A percentile compares a stretch with the other conserved stretches of the same genome.
Evolutionary conservation across 768 basidiomycete genomes (phyloP).

Genomic region (Daedaleopsis sinensis): DNA sequence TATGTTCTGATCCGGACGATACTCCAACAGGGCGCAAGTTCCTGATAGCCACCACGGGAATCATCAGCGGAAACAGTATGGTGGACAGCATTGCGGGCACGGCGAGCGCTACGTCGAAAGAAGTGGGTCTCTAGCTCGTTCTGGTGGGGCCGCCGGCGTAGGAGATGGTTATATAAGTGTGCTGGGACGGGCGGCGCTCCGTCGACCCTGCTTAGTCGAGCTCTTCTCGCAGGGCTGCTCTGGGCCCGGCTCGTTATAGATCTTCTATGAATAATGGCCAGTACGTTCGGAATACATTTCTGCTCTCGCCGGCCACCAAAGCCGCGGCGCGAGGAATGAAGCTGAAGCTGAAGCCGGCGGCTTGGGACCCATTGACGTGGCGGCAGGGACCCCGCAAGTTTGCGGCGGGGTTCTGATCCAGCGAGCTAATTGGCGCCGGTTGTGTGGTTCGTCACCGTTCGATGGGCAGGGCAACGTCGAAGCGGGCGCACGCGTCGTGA

Average conservation of each 20-base stretch:
- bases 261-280: constrained; percentile 6
- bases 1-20: neutral
- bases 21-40: constrained; percentile 71
- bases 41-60: constrained; percentile 89
- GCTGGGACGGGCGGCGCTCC: constrained; percentile 8
- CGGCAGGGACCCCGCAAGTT: constrained; percentile 12
- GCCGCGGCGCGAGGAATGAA: neutral
- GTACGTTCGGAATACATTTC: neutral
- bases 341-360: constrained; percentile 10
- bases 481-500: neutral
- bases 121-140: constrained; percentile 38
- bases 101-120: constrained; percentile 41
- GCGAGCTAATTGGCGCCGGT: constrained; percentile 11
- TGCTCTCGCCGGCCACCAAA: constrained; percentile 4
- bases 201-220: constrained; percentile 1
- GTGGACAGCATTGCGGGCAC: constrained; percentile 67
- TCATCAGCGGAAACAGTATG: constrained; percentile 77
- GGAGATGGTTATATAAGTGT: constrained; percentile 2
- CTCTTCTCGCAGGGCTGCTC: neutral
- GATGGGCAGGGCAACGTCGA: neutral
- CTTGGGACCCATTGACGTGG: constrained; percentile 9
- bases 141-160: neutral
- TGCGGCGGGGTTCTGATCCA: neutral
- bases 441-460: neutral
- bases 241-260: neutral